These are phyloP conservation scores for Rhinocladiella mackenziei DNA, from an alignment of 2,329 filamentous ascomycete species.

Conservation along the genomic window DNA sequence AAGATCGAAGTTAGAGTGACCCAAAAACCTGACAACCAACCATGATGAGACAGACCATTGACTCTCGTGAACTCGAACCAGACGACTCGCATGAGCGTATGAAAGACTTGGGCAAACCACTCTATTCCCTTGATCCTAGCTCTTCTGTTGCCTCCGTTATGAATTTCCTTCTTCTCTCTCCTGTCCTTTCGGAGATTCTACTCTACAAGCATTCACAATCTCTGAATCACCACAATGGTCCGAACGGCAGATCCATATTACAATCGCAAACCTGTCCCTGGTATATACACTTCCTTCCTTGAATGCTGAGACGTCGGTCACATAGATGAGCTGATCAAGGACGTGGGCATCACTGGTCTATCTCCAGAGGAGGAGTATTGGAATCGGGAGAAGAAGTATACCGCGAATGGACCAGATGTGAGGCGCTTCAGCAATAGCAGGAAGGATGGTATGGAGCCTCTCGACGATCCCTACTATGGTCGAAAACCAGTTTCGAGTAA, in stretches of 20 bases:
- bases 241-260: constrained; percentile 27
- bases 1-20: too few species aligned
- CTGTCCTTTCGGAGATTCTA: neutral
- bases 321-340: constrained; percentile 26
- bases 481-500: constrained; percentile 25
- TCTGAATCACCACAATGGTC: constrained; percentile 11
- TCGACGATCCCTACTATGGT: constrained; percentile 27
- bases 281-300: constrained; percentile 10
- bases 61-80: too few species aligned
- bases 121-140: too few species aligned
- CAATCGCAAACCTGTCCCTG: constrained; percentile 28
- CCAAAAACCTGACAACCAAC: too few species aligned
- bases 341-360: constrained; percentile 26
- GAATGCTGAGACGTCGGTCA: neutral
- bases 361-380: constrained; percentile 25
- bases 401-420: constrained; percentile 25
- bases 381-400: constrained; percentile 28
- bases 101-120: too few species aligned
- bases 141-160: too few species aligned
- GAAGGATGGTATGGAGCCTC: constrained; percentile 22
- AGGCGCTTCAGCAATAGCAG: constrained; percentile 27
- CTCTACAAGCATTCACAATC: neutral
- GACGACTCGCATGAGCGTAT: too few species aligned
- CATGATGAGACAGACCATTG: too few species aligned
- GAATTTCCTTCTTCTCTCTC: constrained; percentile 1